Conservation (phyloP, 2,329 filamentous ascomycete genomes). For the Davidsoniella virescens region DNA sequence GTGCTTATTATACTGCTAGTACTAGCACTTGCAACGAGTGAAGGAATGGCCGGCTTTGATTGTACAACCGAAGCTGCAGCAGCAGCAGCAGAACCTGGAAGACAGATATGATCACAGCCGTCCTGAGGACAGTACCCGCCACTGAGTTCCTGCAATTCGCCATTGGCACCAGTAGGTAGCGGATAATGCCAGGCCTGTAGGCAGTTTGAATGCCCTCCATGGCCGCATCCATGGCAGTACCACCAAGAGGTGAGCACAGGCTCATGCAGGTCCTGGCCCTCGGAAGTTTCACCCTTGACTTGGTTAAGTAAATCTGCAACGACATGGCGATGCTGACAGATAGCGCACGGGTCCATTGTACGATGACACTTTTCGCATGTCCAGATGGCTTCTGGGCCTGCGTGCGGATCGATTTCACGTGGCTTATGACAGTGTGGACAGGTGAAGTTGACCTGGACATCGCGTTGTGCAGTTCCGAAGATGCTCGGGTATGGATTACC, state of each 20-base stretch:
- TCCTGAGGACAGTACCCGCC: constrained; percentile 49
- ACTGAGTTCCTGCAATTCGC: constrained; percentile 21
- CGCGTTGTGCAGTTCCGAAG: constrained; percentile 36
- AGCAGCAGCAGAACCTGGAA: constrained; percentile 28
- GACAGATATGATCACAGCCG: constrained; percentile 47
- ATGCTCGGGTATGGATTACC: constrained; percentile 38
- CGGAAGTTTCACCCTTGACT: constrained; percentile 12
- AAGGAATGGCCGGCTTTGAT: no score
- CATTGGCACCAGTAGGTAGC: neutral
- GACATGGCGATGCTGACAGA: constrained; percentile 38
- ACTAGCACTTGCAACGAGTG: no score
- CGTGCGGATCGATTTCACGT: constrained; percentile 31
- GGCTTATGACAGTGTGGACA: constrained; percentile 42
- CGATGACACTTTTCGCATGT: constrained; percentile 39
- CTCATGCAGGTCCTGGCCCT: constrained; percentile 14
- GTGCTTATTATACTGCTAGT: no score
- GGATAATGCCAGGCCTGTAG: constrained; percentile 39
- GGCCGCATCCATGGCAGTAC: constrained; percentile 45
- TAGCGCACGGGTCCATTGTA: constrained; percentile 38
- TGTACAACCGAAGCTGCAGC: no score
- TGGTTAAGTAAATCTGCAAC: constrained; percentile 24
- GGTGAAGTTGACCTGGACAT: constrained; percentile 35
- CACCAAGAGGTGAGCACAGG: constrained; percentile 35
- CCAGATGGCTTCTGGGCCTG: constrained; percentile 32
- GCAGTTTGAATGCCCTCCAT: constrained; percentile 46